Percentiles rank a stretch among this genome's conserved stretches.
phyloP scores from a whole-genome alignment of 108 stramenopile genomes.

The Asterionellopsis glacialis region DNA sequence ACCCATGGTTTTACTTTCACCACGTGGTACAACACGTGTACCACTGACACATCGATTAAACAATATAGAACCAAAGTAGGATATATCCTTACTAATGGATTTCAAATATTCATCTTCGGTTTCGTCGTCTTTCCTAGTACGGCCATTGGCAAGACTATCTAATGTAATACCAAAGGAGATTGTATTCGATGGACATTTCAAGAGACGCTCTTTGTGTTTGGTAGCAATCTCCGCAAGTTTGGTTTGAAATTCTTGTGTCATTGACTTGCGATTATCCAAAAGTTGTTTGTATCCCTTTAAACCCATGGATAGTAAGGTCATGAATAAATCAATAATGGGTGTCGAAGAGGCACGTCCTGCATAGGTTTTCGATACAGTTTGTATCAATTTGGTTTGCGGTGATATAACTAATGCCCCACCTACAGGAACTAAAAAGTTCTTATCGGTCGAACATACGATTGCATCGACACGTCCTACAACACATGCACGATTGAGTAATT shows the following conservation, averaged over 20 bases:
- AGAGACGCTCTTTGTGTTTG: constrained; percentile 79
- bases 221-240: constrained; percentile 57
- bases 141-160: constrained; percentile 41
- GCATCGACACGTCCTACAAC: constrained; percentile 94
- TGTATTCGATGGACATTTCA: constrained; percentile 84
- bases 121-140: constrained; percentile 18
- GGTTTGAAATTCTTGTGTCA: constrained; percentile 43
- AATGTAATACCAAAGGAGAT: constrained; percentile 96
- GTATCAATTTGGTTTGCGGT: constrained; percentile 64
- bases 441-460: constrained; percentile 96
- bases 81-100: constrained; percentile 43
- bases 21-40: constrained; percentile 69
- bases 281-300: constrained; percentile 70
- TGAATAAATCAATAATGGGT: constrained; percentile 94
- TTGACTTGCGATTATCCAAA: constrained; percentile 50
- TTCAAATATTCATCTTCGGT: constrained; percentile 21
- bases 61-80: constrained; percentile 95
- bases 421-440: constrained; percentile 98
- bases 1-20: constrained; percentile 54
- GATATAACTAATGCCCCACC: constrained; percentile 90
- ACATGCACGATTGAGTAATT: constrained; percentile 80
- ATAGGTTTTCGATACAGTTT: constrained; percentile 85
- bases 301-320: constrained; percentile 95
- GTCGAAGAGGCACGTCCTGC: constrained; percentile 95
- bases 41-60: constrained; percentile 97